Evolutionary conservation across 139 green algal genomes (phyloP).

Genomic region (Ulvella scutata): DNA sequence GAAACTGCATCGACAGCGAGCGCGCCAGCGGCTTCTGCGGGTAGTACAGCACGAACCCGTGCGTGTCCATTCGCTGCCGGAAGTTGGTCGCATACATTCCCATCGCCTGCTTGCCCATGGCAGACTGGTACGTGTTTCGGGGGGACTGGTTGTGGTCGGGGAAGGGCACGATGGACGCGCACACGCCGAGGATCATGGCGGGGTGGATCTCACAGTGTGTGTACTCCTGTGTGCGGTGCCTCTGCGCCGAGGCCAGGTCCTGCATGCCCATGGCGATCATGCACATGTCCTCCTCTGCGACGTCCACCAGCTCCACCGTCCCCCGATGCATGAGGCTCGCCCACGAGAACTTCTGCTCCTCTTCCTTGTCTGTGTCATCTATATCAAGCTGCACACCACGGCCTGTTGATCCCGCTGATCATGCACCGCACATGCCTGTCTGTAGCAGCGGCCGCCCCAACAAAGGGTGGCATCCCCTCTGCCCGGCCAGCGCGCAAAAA

Average conservation of each 20-base stretch:
- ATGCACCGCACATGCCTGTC: background rate
- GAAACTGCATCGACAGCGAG: conserved; percentile 73
- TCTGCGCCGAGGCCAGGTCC: conserved; percentile 42
- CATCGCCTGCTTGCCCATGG: conserved; percentile 95
- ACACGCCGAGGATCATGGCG: conserved; percentile 95
- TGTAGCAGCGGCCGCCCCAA: background rate
- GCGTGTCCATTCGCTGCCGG: conserved; percentile 51
- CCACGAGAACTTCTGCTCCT: background rate
- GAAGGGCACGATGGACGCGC: conserved; percentile 97
- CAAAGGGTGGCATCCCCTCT: background rate
- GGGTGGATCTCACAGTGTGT: conserved; percentile 99
- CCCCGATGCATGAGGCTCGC: background rate
- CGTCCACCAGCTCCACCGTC: conserved; percentile 38
- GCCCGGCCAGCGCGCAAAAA: background rate
- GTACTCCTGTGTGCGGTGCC: conserved; percentile 35
- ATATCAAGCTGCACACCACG: no score
- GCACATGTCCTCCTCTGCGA: conserved; percentile 93
- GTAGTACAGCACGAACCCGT: conserved; percentile 91
- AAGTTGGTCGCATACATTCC: conserved; percentile 80
- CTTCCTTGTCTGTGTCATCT: no score
- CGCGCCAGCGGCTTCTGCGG: conserved; percentile 94
- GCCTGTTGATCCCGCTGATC: no score
- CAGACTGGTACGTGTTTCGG: conserved; percentile 88
- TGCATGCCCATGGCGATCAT: conserved; percentile 95
- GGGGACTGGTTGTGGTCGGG: conserved; percentile 98